Evolutionary conservation across 2,329 filamentous ascomycete species (phyloP), one percentile per base, ranked within the genome.

Genomic region (Penicillium olsonii): DNA sequence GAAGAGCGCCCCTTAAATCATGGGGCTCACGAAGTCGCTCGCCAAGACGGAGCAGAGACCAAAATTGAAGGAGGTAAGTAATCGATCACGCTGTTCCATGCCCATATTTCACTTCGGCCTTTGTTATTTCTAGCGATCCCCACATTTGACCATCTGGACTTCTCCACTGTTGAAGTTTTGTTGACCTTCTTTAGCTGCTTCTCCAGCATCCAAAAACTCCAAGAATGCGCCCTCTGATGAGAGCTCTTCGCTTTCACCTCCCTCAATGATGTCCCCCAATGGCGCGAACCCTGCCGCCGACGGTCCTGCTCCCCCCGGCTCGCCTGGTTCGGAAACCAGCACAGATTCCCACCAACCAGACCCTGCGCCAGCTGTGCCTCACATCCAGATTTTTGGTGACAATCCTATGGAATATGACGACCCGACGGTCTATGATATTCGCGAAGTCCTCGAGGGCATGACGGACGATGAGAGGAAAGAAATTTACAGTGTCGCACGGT

Each of bases 341-440:
- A 78, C 78, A 3, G 77, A 80, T 35, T 79, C 81, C 35, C 83
- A 82, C 68, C 84, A 83, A 65, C 80, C 80, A 12, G 75, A 77
- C 41, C 81, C 82, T 5, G 81, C 82, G 2, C 80, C 83, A n/a
- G 76, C 82, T 6, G 72, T 87, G 19, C 81, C 83, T 5, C 87
- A 92, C 51, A 85, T 86, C 64, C 89, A 95, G 71, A 92, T 90
- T 1, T 97, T 96, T 68, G 92, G 92, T 51, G 87, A 92, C 33
- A 91, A 97, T 65, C 92, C 92, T 0, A 88, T 90, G 20, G 90
- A 85, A n/a, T 96, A 92, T 63, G 78, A 84, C 59, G 94, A 99
- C 66, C 91, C 92, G 1, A 96, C 92, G 29, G 81, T 96, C 42
- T 99, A 99, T 75, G 88, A 99, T 67, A 96, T 99, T 55, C 85